Conservation (phyloP, 352 stramenopile species). For the Phytophthora idaei region DNA sequence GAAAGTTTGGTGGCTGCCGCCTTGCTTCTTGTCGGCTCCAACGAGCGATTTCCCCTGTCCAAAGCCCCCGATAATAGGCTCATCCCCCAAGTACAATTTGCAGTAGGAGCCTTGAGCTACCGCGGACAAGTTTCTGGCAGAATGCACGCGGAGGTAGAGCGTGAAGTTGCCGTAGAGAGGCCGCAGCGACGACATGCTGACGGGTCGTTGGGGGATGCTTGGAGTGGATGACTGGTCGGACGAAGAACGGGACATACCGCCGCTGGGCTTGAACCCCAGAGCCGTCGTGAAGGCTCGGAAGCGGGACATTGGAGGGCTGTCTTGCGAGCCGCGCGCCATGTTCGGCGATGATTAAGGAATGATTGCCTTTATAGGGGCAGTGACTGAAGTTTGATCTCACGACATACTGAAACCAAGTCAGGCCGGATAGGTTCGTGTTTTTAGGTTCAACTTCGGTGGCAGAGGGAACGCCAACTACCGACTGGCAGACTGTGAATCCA, state of each 20-base stretch:
- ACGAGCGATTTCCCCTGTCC: slow-evolving; percentile 30
- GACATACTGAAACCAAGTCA: slow-evolving; percentile 10
- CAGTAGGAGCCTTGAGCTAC: slow-evolving; percentile 61
- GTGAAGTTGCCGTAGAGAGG: slow-evolving; percentile 43
- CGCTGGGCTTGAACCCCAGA: slow-evolving; percentile 19
- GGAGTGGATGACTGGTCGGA: slow-evolving; percentile 13
- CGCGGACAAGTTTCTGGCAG: slow-evolving; percentile 49
- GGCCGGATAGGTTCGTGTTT: slow-evolving; percentile 8
- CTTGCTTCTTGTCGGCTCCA: slow-evolving; percentile 5
- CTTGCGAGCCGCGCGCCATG: slow-evolving; percentile 12
- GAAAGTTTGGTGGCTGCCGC: slow-evolving; percentile 49
- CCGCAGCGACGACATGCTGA: slow-evolving; percentile 14
- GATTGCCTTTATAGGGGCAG: slow-evolving; percentile 5
- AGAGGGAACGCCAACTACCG: slow-evolving; percentile 5
- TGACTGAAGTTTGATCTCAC: neutral
- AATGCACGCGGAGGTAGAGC: slow-evolving; percentile 74
- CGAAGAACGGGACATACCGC: slow-evolving; percentile 4
- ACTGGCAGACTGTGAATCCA: too few species aligned
- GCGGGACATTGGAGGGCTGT: slow-evolving; percentile 10
- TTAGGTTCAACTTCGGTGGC: slow-evolving; percentile 17
- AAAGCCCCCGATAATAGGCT: slow-evolving; percentile 49
- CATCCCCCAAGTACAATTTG: slow-evolving; percentile 74
- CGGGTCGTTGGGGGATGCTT: slow-evolving; percentile 1
- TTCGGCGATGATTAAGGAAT: slow-evolving; percentile 16
- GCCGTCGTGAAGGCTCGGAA: slow-evolving; percentile 34